Base-by-base conservation (phyloP, 108 stramenopile genomes). In the Cyclotella atomus region DNA sequence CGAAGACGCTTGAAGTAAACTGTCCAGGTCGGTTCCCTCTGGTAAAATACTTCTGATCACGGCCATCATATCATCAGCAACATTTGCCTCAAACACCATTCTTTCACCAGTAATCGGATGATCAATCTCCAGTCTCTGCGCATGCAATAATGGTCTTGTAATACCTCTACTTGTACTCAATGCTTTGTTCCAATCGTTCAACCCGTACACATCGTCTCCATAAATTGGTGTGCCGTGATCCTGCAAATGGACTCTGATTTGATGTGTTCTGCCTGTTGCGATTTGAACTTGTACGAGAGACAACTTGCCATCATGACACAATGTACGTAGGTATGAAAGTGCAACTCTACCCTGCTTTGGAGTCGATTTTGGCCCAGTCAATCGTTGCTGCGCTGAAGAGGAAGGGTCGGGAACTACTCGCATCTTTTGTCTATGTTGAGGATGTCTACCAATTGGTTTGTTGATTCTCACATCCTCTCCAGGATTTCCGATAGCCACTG, bases 191-290 rank as follows among this genome's bases (percentile, higher is more conserved):
- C 96, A 97, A 73, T 96, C 92, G 1, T 81, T 60, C 47, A 97
- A 83, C 8, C 97, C 97, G 63, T 98, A 98, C 3, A 97, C 82
- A 61, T 95, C 97, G 81, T 98, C 97, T 20, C 97, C 97, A 64
- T 97, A 91, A 38, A 98, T 90, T 9, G 97, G 95, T 47, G 96
- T 98, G 15, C 91, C 90, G 25, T 96, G 91, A 89, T 97, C 93
- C 86, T 96, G 92, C 20, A 96, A 68, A 70, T 97, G 95, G 33
- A 92, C 95, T 63, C 94, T 86, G 64, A 91, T 91, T 87, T 98
- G 97, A 70, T 98, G 97, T 16, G 97, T 98, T 20, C 97, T 84
- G 15, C 97, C 97, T 19, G 97, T 98, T 46, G 95, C 95, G 52
- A 98, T 98, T 43, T 82, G 63, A 38, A 97, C 95, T 74, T 93